Evolutionary conservation across 1,284 basidiomycete genomes (phyloP).

Genomic region (Neotropicomus parvogracilis): DNA sequence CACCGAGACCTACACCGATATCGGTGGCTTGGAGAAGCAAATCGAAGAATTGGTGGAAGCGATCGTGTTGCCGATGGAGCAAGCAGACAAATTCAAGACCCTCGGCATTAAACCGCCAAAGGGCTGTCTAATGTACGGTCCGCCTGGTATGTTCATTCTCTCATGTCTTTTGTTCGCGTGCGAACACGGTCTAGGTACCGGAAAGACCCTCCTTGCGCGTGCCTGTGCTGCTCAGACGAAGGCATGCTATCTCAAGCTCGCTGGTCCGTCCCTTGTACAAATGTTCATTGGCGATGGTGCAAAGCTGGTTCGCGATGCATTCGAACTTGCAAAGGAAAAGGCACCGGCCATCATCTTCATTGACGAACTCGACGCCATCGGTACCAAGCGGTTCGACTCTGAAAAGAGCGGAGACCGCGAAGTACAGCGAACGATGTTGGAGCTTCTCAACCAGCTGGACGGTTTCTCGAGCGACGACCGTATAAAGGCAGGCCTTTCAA

Average conservation of each 20-base stretch:
- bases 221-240: conserved; percentile 98
- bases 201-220: conserved; percentile 96
- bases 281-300: conserved; percentile 99
- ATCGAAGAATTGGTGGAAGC: conserved; percentile 98
- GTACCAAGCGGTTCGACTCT: conserved; percentile 96
- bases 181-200: conserved; percentile 57
- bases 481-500: conserved; percentile 72
- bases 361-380: conserved; percentile 95
- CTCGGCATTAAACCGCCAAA: conserved; percentile 98
- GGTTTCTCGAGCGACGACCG: conserved; percentile 95
- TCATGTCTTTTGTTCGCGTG: background rate
- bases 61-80: conserved; percentile 86
- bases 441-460: conserved; percentile 97
- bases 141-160: conserved; percentile 63
- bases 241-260: conserved; percentile 96
- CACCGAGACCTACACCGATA: conserved; percentile 97
- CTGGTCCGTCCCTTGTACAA: conserved; percentile 96
- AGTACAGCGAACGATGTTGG: conserved; percentile 99
- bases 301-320: conserved; percentile 94
- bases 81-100: conserved; percentile 96
- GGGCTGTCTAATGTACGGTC: conserved; percentile 94
- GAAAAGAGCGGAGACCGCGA: conserved; percentile 99
- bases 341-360: conserved; percentile 99
- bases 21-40: conserved; percentile 98
- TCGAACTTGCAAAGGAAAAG: conserved; percentile 96